These are phyloP conservation scores for Monilinia laxa DNA, from an alignment of 2,329 filamentous ascomycete genomes.

Conservation along the genomic window DNA sequence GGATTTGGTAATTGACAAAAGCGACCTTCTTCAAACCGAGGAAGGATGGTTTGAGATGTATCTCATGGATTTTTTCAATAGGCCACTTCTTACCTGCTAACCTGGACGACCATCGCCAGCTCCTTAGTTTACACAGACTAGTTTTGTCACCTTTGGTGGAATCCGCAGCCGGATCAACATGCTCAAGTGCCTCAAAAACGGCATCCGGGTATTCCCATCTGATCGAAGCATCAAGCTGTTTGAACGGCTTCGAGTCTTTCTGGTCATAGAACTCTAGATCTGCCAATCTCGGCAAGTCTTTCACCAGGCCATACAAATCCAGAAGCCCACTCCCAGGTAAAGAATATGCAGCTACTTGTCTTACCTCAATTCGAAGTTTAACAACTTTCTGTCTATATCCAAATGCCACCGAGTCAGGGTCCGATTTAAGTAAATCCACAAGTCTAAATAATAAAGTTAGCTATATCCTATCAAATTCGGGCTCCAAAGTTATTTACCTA, in stretches of 20 bases:
- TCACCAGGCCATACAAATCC: constrained; percentile 58
- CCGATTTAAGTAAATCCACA: constrained; percentile 53
- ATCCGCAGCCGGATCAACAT: constrained; percentile 49
- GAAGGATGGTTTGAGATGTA: constrained; percentile 60
- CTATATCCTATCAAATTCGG: no score
- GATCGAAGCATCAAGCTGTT: constrained; percentile 54
- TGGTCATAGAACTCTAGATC: constrained; percentile 71
- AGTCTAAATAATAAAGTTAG: constrained; percentile 24
- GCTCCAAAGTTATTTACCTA: constrained; percentile 30
- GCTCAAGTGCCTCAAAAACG: constrained; percentile 63
- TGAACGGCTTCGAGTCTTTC: constrained; percentile 66
- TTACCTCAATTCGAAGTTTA: constrained; percentile 39
- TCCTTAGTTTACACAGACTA: constrained; percentile 44
- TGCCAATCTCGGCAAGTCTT: constrained; percentile 63
- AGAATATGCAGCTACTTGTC: constrained; percentile 53
- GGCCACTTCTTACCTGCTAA: constrained; percentile 48
- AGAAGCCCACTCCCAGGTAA: constrained; percentile 54
- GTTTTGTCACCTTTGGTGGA: constrained; percentile 35
- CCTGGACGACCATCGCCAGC: constrained; percentile 63
- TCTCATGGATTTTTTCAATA: constrained; percentile 49
- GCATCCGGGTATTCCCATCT: constrained; percentile 69
- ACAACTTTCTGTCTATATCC: constrained; percentile 39
- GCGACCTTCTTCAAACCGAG: constrained; percentile 53
- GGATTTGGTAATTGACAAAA: constrained; percentile 63
- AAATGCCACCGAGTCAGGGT: constrained; percentile 34